Evolutionary conservation across 2,329 filamentous ascomycete genomes (phyloP).

Genomic region (Aureobasidium namibiae): DNA sequence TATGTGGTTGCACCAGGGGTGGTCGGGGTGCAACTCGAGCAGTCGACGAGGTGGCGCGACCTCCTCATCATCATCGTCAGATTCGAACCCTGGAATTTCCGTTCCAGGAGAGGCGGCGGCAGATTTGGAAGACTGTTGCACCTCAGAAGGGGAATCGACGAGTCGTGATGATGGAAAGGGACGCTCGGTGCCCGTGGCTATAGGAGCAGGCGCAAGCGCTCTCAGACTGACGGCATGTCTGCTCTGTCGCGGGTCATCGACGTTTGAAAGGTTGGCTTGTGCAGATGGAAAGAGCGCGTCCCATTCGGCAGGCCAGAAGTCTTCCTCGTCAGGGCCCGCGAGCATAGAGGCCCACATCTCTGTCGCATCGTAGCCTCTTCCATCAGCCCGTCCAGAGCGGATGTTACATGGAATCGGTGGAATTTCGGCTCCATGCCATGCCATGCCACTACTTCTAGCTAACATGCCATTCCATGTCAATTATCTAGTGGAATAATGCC

Average conservation of each 20-base stretch:
- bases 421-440: too few relatives aligned
- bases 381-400: too few relatives aligned
- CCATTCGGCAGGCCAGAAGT: not conserved
- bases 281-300: not conserved
- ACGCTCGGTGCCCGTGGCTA: not conserved
- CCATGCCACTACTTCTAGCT: too few relatives aligned
- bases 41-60: not conserved
- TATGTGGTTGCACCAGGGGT: constrained; percentile 8
- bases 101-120: not conserved
- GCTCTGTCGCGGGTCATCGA: not conserved
- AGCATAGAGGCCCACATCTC: not conserved
- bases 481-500: too few relatives aligned
- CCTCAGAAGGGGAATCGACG: not conserved
- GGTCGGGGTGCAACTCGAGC: not conserved
- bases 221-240: not conserved
- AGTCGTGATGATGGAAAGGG: not conserved
- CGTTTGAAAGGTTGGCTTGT: not conserved
- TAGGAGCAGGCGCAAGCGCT: not conserved
- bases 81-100: not conserved
- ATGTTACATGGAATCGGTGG: too few relatives aligned
- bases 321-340: not conserved
- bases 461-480: too few relatives aligned
- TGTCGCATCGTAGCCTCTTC: not conserved
- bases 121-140: not conserved
- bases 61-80: not conserved